phyloP scores from a whole-genome alignment of 176 grass and related monocot species.

The Carex parvula region DNA sequence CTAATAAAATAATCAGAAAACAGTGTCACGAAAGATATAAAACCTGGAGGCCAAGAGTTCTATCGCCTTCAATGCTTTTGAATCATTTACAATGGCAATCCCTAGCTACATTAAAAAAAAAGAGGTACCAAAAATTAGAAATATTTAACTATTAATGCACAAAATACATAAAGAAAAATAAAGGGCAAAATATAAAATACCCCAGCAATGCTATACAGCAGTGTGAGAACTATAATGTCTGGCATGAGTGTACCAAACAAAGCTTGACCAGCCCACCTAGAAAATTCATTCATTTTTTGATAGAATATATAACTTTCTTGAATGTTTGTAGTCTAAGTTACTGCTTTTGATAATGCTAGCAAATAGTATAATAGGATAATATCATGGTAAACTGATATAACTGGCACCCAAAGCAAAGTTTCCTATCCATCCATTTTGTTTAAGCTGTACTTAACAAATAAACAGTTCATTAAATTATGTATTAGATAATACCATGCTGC shows the following conservation, averaged over 20 bases:
- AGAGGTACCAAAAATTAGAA: not conserved
- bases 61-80: conserved; percentile 56
- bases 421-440: conserved; percentile 85
- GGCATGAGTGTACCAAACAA: conserved; percentile 95
- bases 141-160: not conserved
- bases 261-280: conserved; percentile 93
- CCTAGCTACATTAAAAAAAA: conserved; percentile 34
- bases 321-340: not conserved
- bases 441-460: conserved; percentile 32
- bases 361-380: conserved; percentile 16
- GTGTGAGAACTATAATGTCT: conserved; percentile 81
- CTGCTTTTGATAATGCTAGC: conserved; percentile 13
- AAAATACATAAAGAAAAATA: not conserved
- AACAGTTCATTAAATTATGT: not conserved
- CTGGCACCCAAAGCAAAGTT: conserved; percentile 95
- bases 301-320: not conserved
- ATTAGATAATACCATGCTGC: not conserved
- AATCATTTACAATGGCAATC: conserved; percentile 61
- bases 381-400: conserved; percentile 95
- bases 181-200: conserved; percentile 34
- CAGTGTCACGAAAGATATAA: not conserved
- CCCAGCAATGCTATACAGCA: conserved; percentile 88
- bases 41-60: conserved; percentile 48
- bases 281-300: conserved; percentile 23
- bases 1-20: not conserved